Evolutionary conservation across 2,329 filamentous ascomycete genomes (phyloP), one percentile per base, ranked within the genome.

Genomic region (Fusarium devonianum): DNA sequence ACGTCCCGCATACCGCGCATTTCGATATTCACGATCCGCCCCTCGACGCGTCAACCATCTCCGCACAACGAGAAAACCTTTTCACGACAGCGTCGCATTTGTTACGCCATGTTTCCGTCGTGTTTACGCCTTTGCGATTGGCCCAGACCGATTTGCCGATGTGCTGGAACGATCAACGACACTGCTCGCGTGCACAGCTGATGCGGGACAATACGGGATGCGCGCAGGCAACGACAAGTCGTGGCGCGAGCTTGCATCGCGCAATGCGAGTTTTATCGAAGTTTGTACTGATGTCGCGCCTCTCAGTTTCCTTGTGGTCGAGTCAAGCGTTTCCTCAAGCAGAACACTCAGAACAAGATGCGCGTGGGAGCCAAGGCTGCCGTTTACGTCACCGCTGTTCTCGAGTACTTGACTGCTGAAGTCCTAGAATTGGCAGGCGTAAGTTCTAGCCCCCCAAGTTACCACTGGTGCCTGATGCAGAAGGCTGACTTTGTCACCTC

Each of bases 261-360:
- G 48, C 48, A 32, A 34, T 45, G 7, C 23, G 44, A 16, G 3
- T 30, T 34, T 22, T 26, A 21, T 36, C 21, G 7, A n/a, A 18
- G 21, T 25, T 26, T 7, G 41, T 40, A 52, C 68, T 71, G 44
- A 71, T 52, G 21, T 33, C 33, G 25, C 12, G 35, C 45, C 45
- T 52, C 62, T 51, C 72, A 99, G 94, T 99, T 99, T 75, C 94
- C 94, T 56, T 99, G 94, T 74, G 94, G 94, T 78, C 94, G 94
- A 88, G 94, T 99, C 77, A 99, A 99, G 89, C 92, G 94, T 80
- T 97, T 97, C 81, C 83, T 99, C 73, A 97, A 97, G 85, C 92
- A 91, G 76, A 97, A 97, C 79, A 97, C 94, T 38, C 94, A 97
- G 74, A 95, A 97, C 79, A 97, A 97, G 83, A 97, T 97, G 90